phyloP scores from a whole-genome alignment of 2,329 filamentous ascomycete species.

The Amylocarpus encephaloides region DNA sequence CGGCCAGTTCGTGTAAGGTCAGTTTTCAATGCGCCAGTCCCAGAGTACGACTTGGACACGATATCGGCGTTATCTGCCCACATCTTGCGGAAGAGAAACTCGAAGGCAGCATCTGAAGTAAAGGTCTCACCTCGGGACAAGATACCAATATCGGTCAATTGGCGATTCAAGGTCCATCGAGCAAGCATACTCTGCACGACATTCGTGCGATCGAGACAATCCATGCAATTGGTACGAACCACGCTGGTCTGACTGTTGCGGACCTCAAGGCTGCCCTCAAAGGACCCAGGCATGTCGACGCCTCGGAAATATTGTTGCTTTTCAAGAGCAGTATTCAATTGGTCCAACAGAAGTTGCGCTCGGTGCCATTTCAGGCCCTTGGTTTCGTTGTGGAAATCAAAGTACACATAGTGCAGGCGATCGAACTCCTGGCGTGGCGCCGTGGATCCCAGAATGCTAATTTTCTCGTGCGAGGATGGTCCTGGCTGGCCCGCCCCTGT shows the following conservation, averaged over 20 bases:
- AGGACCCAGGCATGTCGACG: conserved; percentile 70
- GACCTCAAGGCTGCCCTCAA: conserved; percentile 68
- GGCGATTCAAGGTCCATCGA: conserved; percentile 79
- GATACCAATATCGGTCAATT: conserved; percentile 78
- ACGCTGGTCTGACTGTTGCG: conserved; percentile 80
- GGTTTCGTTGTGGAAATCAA: conserved; percentile 97
- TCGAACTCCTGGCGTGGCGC: conserved; percentile 59
- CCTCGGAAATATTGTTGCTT: conserved; percentile 90
- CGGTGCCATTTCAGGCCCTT: conserved; percentile 93
- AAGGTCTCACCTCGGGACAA: conserved; percentile 71
- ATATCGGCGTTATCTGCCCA: conserved; percentile 99
- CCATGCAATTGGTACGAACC: conserved; percentile 98
- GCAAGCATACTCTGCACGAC: conserved; percentile 97
- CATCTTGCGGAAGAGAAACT: conserved; percentile 88
- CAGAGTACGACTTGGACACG: conserved; percentile 86
- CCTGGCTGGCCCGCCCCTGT: conserved; percentile 61
- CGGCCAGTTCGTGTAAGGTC: conserved; percentile 93
- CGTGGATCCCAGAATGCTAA: conserved; percentile 67
- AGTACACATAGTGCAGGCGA: conserved; percentile 91
- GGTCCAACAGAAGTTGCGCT: conserved; percentile 78
- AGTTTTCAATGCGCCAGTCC: conserved; percentile 95
- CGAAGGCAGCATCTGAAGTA: conserved; percentile 70
- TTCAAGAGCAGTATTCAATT: conserved; percentile 67
- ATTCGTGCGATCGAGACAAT: conserved; percentile 95
- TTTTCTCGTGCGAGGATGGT: conserved; percentile 66